phyloP scores from a whole-genome alignment of 441 rosid genomes.

The Metrosideros polymorpha region DNA sequence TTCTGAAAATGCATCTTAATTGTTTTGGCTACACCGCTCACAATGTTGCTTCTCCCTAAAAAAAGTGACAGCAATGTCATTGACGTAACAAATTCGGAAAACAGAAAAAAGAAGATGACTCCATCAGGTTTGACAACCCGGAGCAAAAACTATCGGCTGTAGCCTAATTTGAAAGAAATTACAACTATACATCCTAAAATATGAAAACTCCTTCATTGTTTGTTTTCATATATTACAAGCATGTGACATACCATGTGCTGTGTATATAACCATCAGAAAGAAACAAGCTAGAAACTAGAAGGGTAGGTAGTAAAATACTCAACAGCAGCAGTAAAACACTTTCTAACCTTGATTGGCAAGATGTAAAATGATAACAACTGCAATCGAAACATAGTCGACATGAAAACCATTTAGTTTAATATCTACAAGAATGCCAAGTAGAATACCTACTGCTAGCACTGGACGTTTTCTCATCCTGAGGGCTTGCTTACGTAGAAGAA shows the following conservation, averaged over 20 bases:
- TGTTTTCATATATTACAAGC: background rate
- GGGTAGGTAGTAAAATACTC: background rate
- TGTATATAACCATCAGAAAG: background rate
- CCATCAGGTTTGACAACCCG: background rate
- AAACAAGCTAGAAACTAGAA: background rate
- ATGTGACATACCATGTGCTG: background rate
- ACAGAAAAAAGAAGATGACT: background rate
- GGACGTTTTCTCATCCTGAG: conserved; percentile 63
- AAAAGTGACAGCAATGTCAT: background rate
- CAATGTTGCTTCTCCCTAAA: conserved; percentile 76
- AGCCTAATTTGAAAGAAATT: background rate
- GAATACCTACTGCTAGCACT: conserved; percentile 53
- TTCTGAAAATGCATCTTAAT: conserved; percentile 65
- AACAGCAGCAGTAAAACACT: background rate
- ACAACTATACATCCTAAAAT: background rate
- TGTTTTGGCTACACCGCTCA: conserved; percentile 70
- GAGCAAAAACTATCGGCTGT: background rate
- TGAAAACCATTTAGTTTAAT: background rate
- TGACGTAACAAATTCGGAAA: background rate
- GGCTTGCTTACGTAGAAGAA: conserved; percentile 67
- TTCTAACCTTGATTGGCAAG: background rate
- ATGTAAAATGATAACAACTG: background rate
- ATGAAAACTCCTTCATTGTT: background rate
- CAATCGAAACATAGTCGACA: background rate
- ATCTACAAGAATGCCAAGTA: background rate